These are phyloP conservation scores for Hymenoscyphus linearis DNA, from an alignment of 2,329 filamentous ascomycete genomes.

Conservation along the genomic window DNA sequence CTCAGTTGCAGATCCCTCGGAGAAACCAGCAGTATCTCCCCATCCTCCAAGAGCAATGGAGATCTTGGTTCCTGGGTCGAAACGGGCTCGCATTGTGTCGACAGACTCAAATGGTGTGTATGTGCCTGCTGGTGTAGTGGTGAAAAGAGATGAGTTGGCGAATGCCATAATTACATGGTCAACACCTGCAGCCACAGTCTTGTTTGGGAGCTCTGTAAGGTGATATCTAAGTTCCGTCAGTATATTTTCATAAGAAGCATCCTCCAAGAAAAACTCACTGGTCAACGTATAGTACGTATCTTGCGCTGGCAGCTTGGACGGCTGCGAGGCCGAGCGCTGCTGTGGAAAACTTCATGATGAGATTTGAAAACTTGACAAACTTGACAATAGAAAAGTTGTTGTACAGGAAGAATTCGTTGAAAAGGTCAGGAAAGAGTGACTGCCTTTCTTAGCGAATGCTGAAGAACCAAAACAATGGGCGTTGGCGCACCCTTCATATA, in stretches of 20 bases:
- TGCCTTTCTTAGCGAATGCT: neutral
- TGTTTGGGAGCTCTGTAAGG: conserved; percentile 15
- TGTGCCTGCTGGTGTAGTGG: conserved; percentile 12
- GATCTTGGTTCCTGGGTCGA: conserved; percentile 52
- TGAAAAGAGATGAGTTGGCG: conserved; percentile 19
- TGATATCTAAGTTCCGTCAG: conserved; percentile 1
- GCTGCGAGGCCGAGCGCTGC: conserved; percentile 8
- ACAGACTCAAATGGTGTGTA: conserved; percentile 20
- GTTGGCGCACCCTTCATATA: neutral
- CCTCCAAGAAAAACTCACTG: conserved; percentile 1
- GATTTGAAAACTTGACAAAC: neutral
- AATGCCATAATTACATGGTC: conserved; percentile 21
- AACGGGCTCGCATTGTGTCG: conserved; percentile 14
- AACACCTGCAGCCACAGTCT: conserved; percentile 16
- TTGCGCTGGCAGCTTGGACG: conserved; percentile 15
- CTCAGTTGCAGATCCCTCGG: conserved; percentile 46
- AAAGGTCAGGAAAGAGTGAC: conserved; percentile 3
- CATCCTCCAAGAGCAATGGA: conserved; percentile 71
- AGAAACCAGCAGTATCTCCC: conserved; percentile 63
- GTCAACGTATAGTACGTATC: conserved; percentile 27
- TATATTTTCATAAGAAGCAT: neutral
- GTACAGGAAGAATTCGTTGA: neutral
- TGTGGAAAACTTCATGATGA: conserved; percentile 13
- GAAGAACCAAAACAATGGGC: neutral
- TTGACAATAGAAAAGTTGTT: neutral